These are phyloP conservation scores for Exidia glandulosa DNA, from an alignment of 768 basidiomycete species.

Conservation along the genomic window DNA sequence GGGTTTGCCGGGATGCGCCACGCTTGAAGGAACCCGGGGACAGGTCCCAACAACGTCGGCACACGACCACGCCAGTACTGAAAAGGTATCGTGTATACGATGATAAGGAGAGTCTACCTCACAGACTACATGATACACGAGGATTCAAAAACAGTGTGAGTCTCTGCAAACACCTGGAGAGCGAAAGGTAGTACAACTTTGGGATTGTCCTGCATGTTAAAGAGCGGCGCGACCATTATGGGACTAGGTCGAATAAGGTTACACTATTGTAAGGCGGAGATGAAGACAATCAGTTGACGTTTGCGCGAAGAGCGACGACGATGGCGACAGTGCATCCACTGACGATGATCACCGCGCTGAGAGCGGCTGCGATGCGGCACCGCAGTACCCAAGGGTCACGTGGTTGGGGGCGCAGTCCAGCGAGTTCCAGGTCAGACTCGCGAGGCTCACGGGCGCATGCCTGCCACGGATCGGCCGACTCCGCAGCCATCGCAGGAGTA, in stretches of 20 bases:
- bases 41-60: no score
- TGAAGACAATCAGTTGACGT: not conserved
- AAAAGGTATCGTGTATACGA: no score
- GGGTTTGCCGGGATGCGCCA: no score
- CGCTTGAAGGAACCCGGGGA: no score
- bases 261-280: not conserved
- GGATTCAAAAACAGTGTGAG: no score
- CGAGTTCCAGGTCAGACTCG: not conserved
- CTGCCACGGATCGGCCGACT: not conserved
- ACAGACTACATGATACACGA: no score
- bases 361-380: constrained; percentile 49
- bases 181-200: no score
- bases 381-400: constrained; percentile 8
- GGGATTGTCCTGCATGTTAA: no score
- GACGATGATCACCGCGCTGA: constrained; percentile 39
- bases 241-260: not conserved
- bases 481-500: not conserved
- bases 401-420: not conserved
- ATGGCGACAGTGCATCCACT: constrained; percentile 41
- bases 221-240: not conserved
- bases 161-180: no score
- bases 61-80: no score
- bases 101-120: no score
- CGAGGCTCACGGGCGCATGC: not conserved
- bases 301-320: constrained; percentile 24